A percentile compares a stretch with the other conserved stretches of the same genome.
Conservation (phyloP, 1,284 basidiomycete genomes). For the Leccinum cinnamomeum region DNA sequence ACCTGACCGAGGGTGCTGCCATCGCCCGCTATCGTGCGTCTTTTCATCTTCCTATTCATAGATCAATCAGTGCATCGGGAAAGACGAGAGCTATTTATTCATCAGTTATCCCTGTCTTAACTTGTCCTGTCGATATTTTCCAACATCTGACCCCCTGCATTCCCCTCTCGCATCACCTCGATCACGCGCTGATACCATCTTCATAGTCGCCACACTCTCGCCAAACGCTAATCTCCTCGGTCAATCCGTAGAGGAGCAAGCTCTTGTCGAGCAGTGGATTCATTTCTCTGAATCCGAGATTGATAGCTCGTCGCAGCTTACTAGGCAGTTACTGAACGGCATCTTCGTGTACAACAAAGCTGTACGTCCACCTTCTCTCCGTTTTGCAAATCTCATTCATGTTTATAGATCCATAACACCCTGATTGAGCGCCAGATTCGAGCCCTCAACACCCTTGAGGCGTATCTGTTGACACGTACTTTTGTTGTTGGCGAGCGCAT, state of each 20-base stretch:
- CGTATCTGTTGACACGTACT: conserved; percentile 76
- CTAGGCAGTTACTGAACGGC: conserved; percentile 38
- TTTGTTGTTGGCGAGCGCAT: conserved; percentile 94
- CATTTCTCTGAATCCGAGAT: conserved; percentile 65
- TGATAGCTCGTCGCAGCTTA: conserved; percentile 27
- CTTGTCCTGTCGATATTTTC: conserved; percentile 48
- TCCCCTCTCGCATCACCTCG: conserved; percentile 7
- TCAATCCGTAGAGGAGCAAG: conserved; percentile 52
- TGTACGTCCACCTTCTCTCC: conserved; percentile 45
- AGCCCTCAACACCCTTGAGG: conserved; percentile 67
- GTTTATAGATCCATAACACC: conserved; percentile 52
- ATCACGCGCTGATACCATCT: conserved; percentile 18
- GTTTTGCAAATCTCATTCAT: conserved; percentile 2
- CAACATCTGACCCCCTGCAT: conserved; percentile 35
- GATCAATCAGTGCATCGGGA: conserved; percentile 17
- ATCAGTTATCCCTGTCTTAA: conserved; percentile 69
- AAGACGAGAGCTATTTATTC: conserved; percentile 23
- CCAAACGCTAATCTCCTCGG: conserved; percentile 70
- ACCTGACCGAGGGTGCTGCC: conserved; percentile 75
- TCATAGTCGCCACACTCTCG: conserved; percentile 68
- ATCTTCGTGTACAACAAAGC: conserved; percentile 56
- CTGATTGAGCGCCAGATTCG: conserved; percentile 55
- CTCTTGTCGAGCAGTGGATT: conserved; percentile 68
- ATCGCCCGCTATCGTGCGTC: conserved; percentile 90
- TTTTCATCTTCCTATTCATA: conserved; percentile 15